These are phyloP conservation scores for Colletotrichum karsti DNA, from an alignment of 2,329 filamentous ascomycete species.

Conservation along the genomic window DNA sequence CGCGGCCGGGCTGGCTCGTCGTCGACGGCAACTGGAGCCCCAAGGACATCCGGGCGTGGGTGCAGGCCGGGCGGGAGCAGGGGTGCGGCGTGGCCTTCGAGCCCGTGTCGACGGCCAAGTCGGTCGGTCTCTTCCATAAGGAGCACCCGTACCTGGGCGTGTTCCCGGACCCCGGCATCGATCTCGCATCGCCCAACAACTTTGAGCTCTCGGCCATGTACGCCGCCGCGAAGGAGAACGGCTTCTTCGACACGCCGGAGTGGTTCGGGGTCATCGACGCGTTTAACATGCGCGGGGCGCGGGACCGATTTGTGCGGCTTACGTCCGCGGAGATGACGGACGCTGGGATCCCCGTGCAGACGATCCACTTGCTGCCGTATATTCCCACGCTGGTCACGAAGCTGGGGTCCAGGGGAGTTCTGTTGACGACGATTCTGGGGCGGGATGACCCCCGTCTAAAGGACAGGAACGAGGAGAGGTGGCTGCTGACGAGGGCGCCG, in stretches of 20 bases:
- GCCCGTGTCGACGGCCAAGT: conserved; percentile 87
- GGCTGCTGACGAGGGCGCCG: conserved; percentile 73
- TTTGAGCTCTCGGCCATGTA: conserved; percentile 86
- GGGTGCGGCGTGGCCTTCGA: conserved; percentile 78
- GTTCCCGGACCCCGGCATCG: conserved; percentile 71
- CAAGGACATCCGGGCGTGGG: conserved; percentile 72
- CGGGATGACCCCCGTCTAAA: conserved; percentile 74
- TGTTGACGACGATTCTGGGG: conserved; percentile 76
- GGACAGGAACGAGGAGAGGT: conserved; percentile 69
- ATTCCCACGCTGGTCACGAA: conserved; percentile 88
- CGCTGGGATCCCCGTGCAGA: conserved; percentile 83
- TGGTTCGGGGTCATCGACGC: conserved; percentile 88
- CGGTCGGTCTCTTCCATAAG: conserved; percentile 70
- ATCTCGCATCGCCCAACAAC: conserved; percentile 83
- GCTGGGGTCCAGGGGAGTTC: conserved; percentile 77
- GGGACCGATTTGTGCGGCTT: conserved; percentile 76
- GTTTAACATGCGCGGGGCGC: conserved; percentile 75
- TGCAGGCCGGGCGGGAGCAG: conserved; percentile 65
- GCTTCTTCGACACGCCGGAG: conserved; percentile 71
- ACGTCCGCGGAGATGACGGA: conserved; percentile 76
- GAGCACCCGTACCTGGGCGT: conserved; percentile 51
- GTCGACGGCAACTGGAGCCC: conserved; percentile 89
- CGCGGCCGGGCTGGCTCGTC: conserved; percentile 78
- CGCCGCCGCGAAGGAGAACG: conserved; percentile 69
- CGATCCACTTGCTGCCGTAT: conserved; percentile 85